Evolutionary conservation across 2,329 filamentous ascomycete species (phyloP).

Genomic region (Penicillium thymicola): DNA sequence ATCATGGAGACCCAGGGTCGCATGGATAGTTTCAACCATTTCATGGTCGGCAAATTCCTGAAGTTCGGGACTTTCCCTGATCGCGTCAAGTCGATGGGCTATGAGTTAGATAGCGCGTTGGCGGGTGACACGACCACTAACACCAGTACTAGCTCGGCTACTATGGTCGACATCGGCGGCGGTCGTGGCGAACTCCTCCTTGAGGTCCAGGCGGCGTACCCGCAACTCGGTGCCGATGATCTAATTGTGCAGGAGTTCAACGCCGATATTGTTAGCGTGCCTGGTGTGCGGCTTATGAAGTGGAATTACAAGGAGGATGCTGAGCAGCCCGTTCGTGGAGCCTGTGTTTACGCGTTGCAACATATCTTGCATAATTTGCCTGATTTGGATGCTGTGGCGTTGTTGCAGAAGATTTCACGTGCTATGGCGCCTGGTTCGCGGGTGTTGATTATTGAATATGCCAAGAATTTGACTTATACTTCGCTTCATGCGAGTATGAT

Average conservation of each 20-base stretch:
- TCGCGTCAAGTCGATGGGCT: slow-evolving; percentile 29
- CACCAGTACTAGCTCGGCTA: slow-evolving; percentile 12
- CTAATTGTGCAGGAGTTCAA: slow-evolving; percentile 40
- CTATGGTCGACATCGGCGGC: slow-evolving; percentile 40
- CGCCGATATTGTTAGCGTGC: slow-evolving; percentile 25
- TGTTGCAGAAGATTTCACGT: slow-evolving; percentile 35
- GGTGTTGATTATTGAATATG: slow-evolving; percentile 36
- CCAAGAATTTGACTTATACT: slow-evolving; percentile 36
- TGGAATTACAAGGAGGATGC: slow-evolving; percentile 38
- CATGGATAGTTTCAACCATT: slow-evolving; percentile 40
- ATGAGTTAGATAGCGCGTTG: slow-evolving; percentile 30
- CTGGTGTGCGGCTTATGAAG: slow-evolving; percentile 29
- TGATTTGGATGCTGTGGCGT: slow-evolving; percentile 35
- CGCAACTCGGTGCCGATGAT: slow-evolving; percentile 25
- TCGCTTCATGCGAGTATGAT: slow-evolving; percentile 40
- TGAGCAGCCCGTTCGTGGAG: slow-evolving; percentile 34
- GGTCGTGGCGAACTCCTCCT: slow-evolving; percentile 38
- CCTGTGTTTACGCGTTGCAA: slow-evolving; percentile 34
- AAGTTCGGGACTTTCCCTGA: slow-evolving; percentile 35
- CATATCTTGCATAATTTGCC: slow-evolving; percentile 40
- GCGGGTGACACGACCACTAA: neutral
- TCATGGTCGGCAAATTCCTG: slow-evolving; percentile 40
- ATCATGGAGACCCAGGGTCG: slow-evolving; percentile 38
- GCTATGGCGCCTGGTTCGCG: slow-evolving; percentile 36
- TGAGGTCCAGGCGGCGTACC: slow-evolving; percentile 35